Evolutionary conservation across 371 early-diverging fungal genomes (phyloP).

Genomic region (Mortierella sp.): DNA sequence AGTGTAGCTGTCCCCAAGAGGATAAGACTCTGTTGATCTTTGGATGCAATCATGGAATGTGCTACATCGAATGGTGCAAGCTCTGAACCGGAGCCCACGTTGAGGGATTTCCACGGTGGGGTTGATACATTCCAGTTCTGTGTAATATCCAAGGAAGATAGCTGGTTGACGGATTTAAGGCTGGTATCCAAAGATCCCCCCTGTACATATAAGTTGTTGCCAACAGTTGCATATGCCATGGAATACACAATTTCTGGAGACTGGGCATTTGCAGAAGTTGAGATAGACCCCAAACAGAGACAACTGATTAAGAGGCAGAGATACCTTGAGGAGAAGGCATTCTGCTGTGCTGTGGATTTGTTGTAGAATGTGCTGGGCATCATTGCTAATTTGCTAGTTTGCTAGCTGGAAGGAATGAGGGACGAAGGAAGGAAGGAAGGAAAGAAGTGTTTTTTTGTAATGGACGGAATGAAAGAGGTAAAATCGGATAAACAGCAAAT

Average conservation of each 20-base stretch:
- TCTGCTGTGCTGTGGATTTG: background rate
- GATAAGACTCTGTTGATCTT: background rate
- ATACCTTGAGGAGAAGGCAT: background rate
- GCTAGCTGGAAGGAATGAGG: too few species aligned
- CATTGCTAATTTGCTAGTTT: too few species aligned
- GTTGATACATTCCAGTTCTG: background rate
- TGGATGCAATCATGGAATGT: background rate
- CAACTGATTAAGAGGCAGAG: background rate
- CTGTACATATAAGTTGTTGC: background rate
- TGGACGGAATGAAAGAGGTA: too few species aligned
- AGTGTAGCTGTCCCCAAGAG: background rate
- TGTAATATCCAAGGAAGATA: background rate
- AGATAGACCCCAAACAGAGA: background rate
- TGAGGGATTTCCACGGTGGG: slow-evolving; percentile 1
- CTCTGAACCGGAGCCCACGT: background rate
- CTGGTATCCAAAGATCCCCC: background rate
- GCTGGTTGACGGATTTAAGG: background rate
- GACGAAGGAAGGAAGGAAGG: too few species aligned
- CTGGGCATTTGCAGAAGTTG: background rate
- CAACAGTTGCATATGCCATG: background rate
- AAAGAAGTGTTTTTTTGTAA: too few species aligned
- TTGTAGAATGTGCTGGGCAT: too few species aligned
- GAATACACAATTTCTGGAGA: background rate
- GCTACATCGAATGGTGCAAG: background rate
- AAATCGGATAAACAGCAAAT: too few species aligned